These are phyloP conservation scores for Pulveroboletus ravenelii DNA, from an alignment of 768 basidiomycete genomes.

Conservation along the genomic window DNA sequence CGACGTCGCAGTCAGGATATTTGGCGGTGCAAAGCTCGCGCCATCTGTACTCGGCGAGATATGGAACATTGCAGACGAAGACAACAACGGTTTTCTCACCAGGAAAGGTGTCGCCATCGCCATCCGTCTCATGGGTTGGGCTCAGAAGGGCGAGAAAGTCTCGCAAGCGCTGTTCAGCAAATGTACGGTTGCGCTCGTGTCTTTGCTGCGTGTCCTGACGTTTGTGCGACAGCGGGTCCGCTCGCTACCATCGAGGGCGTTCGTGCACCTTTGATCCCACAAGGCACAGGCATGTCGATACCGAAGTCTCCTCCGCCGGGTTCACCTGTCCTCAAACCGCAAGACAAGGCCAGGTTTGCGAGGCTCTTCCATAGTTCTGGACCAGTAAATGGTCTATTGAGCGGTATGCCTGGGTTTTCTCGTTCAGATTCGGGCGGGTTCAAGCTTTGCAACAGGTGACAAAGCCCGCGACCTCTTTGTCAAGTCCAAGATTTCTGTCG, in stretches of 20 bases:
- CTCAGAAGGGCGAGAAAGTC: constrained; percentile 78
- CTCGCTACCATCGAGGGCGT: constrained; percentile 76
- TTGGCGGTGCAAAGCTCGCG: constrained; percentile 76
- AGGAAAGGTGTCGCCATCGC: constrained; percentile 84
- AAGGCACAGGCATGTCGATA: constrained; percentile 49
- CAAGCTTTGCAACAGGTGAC: constrained; percentile 44
- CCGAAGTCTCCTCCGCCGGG: constrained; percentile 56
- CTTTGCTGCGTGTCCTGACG: constrained; percentile 10
- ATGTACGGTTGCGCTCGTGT: constrained; percentile 46
- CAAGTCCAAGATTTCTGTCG: constrained; percentile 82
- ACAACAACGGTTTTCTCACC: constrained; percentile 90
- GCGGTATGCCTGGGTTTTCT: constrained; percentile 45
- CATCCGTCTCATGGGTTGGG: constrained; percentile 87
- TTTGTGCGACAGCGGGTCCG: constrained; percentile 62
- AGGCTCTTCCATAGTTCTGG: constrained; percentile 70
- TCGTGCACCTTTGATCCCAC: constrained; percentile 45
- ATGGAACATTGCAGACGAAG: constrained; percentile 88
- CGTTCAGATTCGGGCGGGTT: not conserved
- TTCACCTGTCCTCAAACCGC: constrained; percentile 66
- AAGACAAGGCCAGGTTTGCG: constrained; percentile 83
- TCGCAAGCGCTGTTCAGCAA: constrained; percentile 58
- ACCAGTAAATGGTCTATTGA: constrained; percentile 72
- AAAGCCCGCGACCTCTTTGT: constrained; percentile 89
- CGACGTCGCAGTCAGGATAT: constrained; percentile 84
- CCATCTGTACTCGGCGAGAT: constrained; percentile 83